Evolutionary conservation across 148 eudicot genomes (phyloP).

Genomic region (Chenopodium quinoa): DNA sequence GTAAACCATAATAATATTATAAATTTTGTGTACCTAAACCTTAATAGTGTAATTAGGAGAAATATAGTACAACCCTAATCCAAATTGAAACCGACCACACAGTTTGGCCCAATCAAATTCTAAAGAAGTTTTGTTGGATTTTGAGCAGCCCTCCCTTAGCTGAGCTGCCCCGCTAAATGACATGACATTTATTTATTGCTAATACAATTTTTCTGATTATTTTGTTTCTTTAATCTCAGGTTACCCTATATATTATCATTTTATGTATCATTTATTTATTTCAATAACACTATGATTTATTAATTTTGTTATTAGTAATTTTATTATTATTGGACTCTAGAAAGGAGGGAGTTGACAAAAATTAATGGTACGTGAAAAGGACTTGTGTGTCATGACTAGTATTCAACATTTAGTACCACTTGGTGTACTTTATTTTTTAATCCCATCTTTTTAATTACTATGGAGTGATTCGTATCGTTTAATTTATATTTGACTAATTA

Average conservation of each 20-base stretch:
- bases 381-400: conserved; percentile 30
- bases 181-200: not conserved
- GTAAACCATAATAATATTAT: too few relatives aligned
- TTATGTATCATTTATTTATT: too few relatives aligned
- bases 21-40: too few relatives aligned
- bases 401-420: conserved; percentile 20
- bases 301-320: too few relatives aligned
- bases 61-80: not conserved
- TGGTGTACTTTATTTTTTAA: not conserved
- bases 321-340: not conserved
- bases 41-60: too few relatives aligned
- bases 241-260: not conserved
- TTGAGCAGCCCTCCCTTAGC: not conserved
- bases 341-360: conserved; percentile 6
- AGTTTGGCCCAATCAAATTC: not conserved
- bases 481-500: too few relatives aligned
- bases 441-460: too few relatives aligned
- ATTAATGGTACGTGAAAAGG: conserved; percentile 25
- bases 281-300: too few relatives aligned
- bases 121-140: not conserved
- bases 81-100: conserved; percentile 16
- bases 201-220: not conserved
- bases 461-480: too few relatives aligned
- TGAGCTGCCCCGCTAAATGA: not conserved
- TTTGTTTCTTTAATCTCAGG: not conserved